Evolutionary conservation across 73 alveolate genomes (phyloP), one percentile per base, ranked within the genome.

Genomic region (Diophrys sp.): DNA sequence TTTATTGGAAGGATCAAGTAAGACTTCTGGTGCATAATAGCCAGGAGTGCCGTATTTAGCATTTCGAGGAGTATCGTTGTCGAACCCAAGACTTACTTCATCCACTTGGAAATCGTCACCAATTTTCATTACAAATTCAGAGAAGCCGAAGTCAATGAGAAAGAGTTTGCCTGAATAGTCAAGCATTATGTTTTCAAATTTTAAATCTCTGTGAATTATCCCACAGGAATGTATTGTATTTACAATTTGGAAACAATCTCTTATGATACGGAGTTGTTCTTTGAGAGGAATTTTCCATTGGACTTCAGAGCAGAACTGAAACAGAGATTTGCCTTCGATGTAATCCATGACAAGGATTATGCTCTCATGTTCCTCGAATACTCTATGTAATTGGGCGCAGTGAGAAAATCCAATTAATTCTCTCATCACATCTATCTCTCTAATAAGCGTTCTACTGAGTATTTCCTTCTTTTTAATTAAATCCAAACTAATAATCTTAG

Each of bases 101-200:
- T 44, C 62, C 5, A 44, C 62, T 44, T 44, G n/a, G 18, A 11
- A 44, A 44, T 11, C 5, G 62, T 44, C 62, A 11, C 62, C 62
- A 5, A 44, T 44, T 44, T 44, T 11, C 5, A 44, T 44, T 11
- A 44, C 62, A 18, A 44, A 44, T 44, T 44, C 62, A 5, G 62
- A 44, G 18, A 44, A 44, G 5, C 62, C 62, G 62, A 44, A 68
- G 55, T 68, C 75, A 2, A 68, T 31, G 2, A 68, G 24, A 23
- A 23, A 26, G 24, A 68, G 54, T 68, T 68, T 26, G 23, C 24
- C 2, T n/a, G 23, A n/a, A 26, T 68, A n/a, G 54, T 68, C 29
- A 18, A 68, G 1, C 75, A 68, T 68, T 27, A 68, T 68, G 24
- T 68, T 68, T 29, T 68, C 75, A 25, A 31, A 31, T 68, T 68